phyloP scores from a whole-genome alignment of 768 basidiomycete species.

The Pleurotus salmoneostramineus region DNA sequence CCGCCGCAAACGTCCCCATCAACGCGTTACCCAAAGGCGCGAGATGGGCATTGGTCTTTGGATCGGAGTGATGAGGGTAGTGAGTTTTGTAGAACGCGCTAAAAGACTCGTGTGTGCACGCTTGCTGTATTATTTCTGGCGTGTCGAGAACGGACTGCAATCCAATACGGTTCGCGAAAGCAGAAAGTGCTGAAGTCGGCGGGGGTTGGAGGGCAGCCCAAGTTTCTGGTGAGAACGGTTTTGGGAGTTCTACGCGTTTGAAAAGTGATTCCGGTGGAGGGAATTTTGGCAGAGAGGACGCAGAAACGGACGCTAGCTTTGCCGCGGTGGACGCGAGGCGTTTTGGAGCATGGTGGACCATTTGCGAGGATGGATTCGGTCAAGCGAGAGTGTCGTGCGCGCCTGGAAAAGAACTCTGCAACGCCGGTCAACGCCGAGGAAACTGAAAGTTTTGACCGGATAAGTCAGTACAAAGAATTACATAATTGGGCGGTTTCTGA shows the following conservation, averaged over 20 bases:
- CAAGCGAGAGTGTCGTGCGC: neutral
- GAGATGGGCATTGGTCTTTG: conserved; percentile 70
- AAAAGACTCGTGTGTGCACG: conserved; percentile 79
- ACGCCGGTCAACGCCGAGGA: conserved; percentile 1
- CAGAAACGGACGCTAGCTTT: conserved; percentile 49
- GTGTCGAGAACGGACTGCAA: conserved; percentile 53
- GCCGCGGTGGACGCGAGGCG: conserved; percentile 45
- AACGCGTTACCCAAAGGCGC: conserved; percentile 80
- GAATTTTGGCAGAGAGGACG: conserved; percentile 50
- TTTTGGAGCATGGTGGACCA: conserved; percentile 55
- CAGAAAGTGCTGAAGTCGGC: conserved; percentile 64
- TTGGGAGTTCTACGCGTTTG: conserved; percentile 23
- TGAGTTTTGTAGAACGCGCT: conserved; percentile 50
- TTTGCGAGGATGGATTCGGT: conserved; percentile 19
- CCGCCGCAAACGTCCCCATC: conserved; percentile 86
- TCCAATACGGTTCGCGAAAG: conserved; percentile 76
- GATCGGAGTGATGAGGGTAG: conserved; percentile 40
- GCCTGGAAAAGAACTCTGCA: neutral
- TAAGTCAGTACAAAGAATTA: neutral
- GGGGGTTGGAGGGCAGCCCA: conserved; percentile 75
- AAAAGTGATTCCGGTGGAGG: conserved; percentile 56
- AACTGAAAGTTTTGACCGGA: neutral
- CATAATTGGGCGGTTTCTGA: neutral
- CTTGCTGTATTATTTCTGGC: conserved; percentile 58
- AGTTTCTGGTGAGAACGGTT: conserved; percentile 56